Evolutionary conservation across 768 basidiomycete genomes (phyloP), one percentile per base, ranked within the genome.

Genomic region (Tulasnella sp.): DNA sequence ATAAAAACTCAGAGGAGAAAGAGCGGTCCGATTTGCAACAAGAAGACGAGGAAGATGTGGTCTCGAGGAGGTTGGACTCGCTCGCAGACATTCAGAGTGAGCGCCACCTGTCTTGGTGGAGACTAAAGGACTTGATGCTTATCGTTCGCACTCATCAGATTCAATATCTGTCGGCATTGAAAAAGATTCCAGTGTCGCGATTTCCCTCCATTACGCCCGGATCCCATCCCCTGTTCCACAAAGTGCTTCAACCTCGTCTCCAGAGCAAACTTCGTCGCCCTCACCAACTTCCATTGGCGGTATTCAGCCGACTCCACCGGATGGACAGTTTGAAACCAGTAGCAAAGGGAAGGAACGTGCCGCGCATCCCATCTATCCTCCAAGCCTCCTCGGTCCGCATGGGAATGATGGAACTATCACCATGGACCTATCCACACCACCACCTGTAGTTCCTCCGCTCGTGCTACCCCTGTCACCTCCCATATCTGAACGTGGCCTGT

Each of bases 111-210:
- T 49, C 29, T 34, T 67, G 54, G 73, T 31, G n/a, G 29, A n/a
- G n/a, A 0, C 72, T 40, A 73, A 58, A 22, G 70, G 14, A 36
- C 40, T 17, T 52, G 58, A 78, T 82, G 76, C 80, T 76, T 80
- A 79, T 83, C 77, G 80, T 70, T 79, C 69, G 91, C 14, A 67
- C 2, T 52, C 37, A 14, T n/a, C n/a, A 80, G 92, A 89, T 12
- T 88, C 89, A 81, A 85, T 92, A 19, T 83, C 81, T 31, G 86
- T 89, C 68, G 90, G 90, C 15, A 83, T 90, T n/a, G 82, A 85
- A 68, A 85, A 86, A 49, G 87, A 89, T 77, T 82, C 81, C 42
- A 85, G 8, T 84, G 93, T 8, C 79, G 84, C 22, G 85, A 85
- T 45, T 29, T n/a, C 15, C 76, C 25, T 36, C 19, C 78, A 31